These are phyloP conservation scores for Diaporthe nobilis DNA, from an alignment of 2,329 filamentous ascomycete species.

Conservation along the genomic window DNA sequence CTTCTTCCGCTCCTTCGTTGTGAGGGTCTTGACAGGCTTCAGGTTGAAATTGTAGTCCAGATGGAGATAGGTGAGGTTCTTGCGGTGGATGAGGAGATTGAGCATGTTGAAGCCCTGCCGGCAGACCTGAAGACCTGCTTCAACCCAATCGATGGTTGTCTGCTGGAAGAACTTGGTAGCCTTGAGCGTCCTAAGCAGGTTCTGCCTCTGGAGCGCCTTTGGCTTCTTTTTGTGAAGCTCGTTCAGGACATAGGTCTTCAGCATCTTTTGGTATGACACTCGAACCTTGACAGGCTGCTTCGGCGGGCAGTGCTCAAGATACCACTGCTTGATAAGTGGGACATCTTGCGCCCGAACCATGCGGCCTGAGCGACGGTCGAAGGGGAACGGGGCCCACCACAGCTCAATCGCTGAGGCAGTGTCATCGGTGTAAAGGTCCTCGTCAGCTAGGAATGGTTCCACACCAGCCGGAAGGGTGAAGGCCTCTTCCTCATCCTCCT, in stretches of 20 bases:
- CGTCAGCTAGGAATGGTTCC: slow-evolving; percentile 90
- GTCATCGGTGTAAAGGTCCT: slow-evolving; percentile 89
- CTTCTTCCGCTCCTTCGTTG: slow-evolving; percentile 99
- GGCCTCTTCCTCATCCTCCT: slow-evolving; percentile 81
- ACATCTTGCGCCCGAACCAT: slow-evolving; percentile 99
- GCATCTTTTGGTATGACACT: slow-evolving; percentile 97
- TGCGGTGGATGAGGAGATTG: slow-evolving; percentile 96
- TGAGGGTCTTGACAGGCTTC: slow-evolving; percentile 98
- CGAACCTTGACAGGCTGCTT: slow-evolving; percentile 94
- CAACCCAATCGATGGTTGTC: slow-evolving; percentile 99
- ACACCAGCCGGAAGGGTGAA: slow-evolving; percentile 86
- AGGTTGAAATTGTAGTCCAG: slow-evolving; percentile 99
- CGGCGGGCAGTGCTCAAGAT: slow-evolving; percentile 93
- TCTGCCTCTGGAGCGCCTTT: slow-evolving; percentile 96
- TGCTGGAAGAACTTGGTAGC: slow-evolving; percentile 99
- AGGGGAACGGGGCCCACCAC: slow-evolving; percentile 99
- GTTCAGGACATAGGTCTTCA: slow-evolving; percentile 97
- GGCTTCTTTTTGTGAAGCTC: slow-evolving; percentile 96
- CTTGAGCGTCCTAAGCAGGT: slow-evolving; percentile 89
- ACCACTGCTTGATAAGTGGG: slow-evolving; percentile 97
- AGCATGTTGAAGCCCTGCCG: slow-evolving; percentile 99
- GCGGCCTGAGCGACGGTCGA: slow-evolving; percentile 91
- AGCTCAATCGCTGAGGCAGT: slow-evolving; percentile 92
- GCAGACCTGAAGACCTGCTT: slow-evolving; percentile 97
- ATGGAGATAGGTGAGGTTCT: slow-evolving; percentile 98